Conservation (phyloP, 306 rosid species). For the Herpetospermum pedunculosum region DNA sequence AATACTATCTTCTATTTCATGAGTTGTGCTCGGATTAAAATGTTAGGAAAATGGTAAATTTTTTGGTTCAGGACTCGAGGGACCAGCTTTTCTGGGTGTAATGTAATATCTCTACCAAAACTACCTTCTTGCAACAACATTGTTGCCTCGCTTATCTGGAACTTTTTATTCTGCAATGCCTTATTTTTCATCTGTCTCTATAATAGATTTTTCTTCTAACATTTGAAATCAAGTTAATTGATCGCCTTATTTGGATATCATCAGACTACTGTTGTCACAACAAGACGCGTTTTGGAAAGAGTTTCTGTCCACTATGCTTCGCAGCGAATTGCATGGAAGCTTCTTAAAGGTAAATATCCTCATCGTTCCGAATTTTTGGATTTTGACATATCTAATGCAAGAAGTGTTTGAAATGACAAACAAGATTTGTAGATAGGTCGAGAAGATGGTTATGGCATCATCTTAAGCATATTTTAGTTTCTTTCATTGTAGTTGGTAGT, state of each 20-base stretch:
- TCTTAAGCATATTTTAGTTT: background rate
- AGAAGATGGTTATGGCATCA: background rate
- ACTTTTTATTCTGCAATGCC: background rate
- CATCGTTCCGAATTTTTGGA: background rate
- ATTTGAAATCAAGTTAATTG: background rate
- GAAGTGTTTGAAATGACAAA: background rate
- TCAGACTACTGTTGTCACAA: slow-evolving; percentile 64
- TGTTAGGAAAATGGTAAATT: background rate
- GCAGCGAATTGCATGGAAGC: slow-evolving; percentile 68
- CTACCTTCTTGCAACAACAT: background rate
- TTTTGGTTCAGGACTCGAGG: background rate
- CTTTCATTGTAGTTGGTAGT: background rate
- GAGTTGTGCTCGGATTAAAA: background rate
- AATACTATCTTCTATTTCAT: background rate
- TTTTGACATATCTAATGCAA: background rate
- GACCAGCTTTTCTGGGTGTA: background rate
- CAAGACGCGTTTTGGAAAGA: slow-evolving; percentile 72
- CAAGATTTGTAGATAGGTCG: background rate
- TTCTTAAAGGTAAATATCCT: slow-evolving; percentile 53
- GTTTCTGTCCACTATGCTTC: slow-evolving; percentile 47
- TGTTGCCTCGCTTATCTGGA: background rate
- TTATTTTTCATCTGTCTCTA: background rate
- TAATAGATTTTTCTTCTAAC: background rate
- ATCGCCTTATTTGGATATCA: slow-evolving; percentile 8
- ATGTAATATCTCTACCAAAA: background rate